Evolutionary conservation across 129 eudicot genomes (phyloP), one percentile per base, ranked within the genome.

Genomic region (Artemisia tridentata): DNA sequence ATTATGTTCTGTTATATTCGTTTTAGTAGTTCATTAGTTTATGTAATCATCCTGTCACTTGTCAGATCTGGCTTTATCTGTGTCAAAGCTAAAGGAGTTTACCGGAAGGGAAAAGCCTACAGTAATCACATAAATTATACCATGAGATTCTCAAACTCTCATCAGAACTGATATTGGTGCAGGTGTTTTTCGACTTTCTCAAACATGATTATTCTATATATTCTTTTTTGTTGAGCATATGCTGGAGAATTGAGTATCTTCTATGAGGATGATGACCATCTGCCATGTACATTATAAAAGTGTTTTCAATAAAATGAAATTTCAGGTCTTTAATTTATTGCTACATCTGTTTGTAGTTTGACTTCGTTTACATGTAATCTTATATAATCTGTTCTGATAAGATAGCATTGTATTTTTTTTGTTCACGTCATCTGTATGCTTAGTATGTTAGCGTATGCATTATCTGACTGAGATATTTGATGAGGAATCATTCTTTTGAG

Each of bases 41-140:
- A 67, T 27, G 11, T 73, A 7, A 38, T 38, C 10, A 38, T 63
- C 34, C 27, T 63, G 41, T 75, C 9, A 38, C 34, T 79, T 76
- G 19, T 70, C 81, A 95, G 97, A 88, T 95, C 79, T 95, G 74
- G 96, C 99, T 12, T 74, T 90, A 57, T 84, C 93, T 51, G 83
- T 86, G 29, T 95, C 99, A 63, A 95, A 90, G 86, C 84, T 95
- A 64, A 82, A 90, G 85, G 97, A 95, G 58, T 95, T 90, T 78
- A 95, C 97, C 2, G 97, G 99, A 72, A 83, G 99, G 75, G 97
- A 87, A 85, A 83, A 86, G 69, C 97, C 99, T 70, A 93, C 98
- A n/a, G 99, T 90, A 65, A 92, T 93, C 68, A 93, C 99, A 71
- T 93, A 87, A 74, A 66, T 55, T 65, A 25, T 73, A 65, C 25